A percentile compares a stretch with the other conserved stretches of the same genome.
phyloP scores from a whole-genome alignment of 352 stramenopile genomes.

The Blastocystis sp. region DNA sequence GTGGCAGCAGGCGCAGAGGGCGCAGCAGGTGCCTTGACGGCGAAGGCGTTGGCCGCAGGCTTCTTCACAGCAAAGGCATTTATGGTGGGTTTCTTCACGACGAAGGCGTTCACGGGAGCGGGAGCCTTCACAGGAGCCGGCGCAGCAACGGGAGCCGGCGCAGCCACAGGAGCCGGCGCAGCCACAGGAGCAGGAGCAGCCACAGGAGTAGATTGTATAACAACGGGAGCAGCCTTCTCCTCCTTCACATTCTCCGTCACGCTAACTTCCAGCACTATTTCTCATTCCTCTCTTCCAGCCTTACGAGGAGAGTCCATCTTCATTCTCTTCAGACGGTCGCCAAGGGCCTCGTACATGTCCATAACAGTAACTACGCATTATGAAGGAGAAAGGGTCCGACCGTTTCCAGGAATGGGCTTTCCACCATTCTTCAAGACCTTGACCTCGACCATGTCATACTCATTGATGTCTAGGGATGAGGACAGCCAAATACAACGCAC shows the following conservation, averaged over 20 bases:
- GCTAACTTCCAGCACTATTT: neutral
- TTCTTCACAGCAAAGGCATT: constrained; percentile 11
- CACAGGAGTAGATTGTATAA: neutral
- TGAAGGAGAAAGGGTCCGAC: neutral
- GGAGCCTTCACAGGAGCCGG: neutral
- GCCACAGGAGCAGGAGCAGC: neutral
- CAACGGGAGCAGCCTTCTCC: neutral
- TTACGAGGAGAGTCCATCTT: neutral
- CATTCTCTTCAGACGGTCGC: constrained; percentile 20
- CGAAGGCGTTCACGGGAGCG: constrained; percentile 14
- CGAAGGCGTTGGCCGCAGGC: neutral
- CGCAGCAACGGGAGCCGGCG: neutral
- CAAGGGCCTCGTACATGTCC: constrained; percentile 21
- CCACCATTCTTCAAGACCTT: constrained; percentile 54
- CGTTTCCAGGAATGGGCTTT: constrained; percentile 14
- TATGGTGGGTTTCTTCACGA: neutral
- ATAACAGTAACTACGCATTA: constrained; percentile 41
- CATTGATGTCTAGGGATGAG: constrained; percentile 20
- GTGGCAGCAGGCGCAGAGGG: neutral
- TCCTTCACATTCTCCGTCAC: neutral
- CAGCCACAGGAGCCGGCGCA: neutral
- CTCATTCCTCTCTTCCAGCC: neutral
- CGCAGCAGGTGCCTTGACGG: neutral
- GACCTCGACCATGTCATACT: constrained; percentile 51
- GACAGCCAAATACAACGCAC: neutral